Evolutionary conservation across 1,284 basidiomycete species (phyloP).

Genomic region (Boletus smithii): DNA sequence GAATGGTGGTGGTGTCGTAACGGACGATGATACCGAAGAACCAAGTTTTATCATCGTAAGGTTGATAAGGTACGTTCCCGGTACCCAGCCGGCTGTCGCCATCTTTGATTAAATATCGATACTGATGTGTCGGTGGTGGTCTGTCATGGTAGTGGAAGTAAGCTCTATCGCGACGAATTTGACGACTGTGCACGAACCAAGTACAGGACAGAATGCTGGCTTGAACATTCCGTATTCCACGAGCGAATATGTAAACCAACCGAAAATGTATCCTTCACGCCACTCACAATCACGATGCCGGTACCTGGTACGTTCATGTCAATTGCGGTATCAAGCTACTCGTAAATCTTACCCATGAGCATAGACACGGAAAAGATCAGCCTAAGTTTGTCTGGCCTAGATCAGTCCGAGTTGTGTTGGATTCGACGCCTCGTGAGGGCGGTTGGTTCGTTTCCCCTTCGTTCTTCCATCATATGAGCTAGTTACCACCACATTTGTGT

Average conservation of each 20-base stretch:
- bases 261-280: constrained; percentile 61
- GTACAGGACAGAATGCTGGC: constrained; percentile 80
- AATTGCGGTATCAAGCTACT: constrained; percentile 3
- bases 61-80: constrained; percentile 54
- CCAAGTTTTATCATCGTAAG: constrained; percentile 67
- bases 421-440: constrained; percentile 60
- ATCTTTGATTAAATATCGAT: not conserved
- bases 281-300: constrained; percentile 52
- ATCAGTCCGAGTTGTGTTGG: constrained; percentile 60
- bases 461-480: not conserved
- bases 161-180: constrained; percentile 51
- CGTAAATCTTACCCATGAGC: not conserved
- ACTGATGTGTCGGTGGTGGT: not conserved
- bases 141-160: constrained; percentile 52
- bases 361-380: constrained; percentile 50
- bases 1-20: constrained; percentile 49
- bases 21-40: constrained; percentile 42
- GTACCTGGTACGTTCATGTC: constrained; percentile 42
- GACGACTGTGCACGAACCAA: constrained; percentile 44
- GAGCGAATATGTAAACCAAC: constrained; percentile 57
- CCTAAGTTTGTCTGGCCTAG: constrained; percentile 69
- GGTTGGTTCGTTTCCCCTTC: constrained; percentile 44
- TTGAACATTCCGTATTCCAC: constrained; percentile 71
- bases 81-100: not conserved
- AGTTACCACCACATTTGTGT: constrained; percentile 1